Conservation (phyloP, 345 rosid genomes). For the Citrus reticulata region DNA sequence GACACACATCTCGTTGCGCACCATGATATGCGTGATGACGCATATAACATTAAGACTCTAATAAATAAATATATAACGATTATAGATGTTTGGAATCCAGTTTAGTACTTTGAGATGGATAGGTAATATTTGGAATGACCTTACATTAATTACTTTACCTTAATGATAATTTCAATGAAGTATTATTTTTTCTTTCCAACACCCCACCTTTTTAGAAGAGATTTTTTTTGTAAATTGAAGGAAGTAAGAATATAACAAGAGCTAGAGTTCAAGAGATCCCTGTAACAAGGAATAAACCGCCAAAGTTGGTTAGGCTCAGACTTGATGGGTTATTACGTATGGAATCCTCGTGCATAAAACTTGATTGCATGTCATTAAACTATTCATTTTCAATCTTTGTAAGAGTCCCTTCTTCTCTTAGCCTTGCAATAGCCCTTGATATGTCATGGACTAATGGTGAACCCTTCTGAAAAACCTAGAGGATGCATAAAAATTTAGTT, state of each 20-base stretch:
- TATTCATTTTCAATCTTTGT: background rate
- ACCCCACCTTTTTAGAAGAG: background rate
- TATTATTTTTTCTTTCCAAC: background rate
- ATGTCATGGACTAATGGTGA: background rate
- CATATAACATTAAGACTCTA: too few relatives aligned
- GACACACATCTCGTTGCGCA: rapidly evolving
- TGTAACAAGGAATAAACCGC: conserved; percentile 31
- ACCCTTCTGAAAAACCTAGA: background rate
- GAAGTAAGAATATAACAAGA: conserved; percentile 5
- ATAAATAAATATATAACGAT: too few relatives aligned
- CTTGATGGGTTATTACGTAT: background rate
- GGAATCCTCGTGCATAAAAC: background rate
- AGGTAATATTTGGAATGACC: too few relatives aligned
- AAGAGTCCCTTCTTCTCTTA: conserved; percentile 2
- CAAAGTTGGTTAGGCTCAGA: conserved; percentile 5
- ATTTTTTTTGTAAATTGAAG: background rate
- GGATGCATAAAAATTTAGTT: background rate
- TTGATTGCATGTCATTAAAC: background rate
- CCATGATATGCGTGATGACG: too few relatives aligned
- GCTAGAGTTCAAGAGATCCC: conserved; percentile 21
- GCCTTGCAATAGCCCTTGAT: background rate
- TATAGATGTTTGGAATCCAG: too few relatives aligned
- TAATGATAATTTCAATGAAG: background rate
- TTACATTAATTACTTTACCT: too few relatives aligned
- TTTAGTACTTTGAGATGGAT: too few relatives aligned